phyloP scores from a whole-genome alignment of 108 stramenopile species.

The Skeletonema menzelii region DNA sequence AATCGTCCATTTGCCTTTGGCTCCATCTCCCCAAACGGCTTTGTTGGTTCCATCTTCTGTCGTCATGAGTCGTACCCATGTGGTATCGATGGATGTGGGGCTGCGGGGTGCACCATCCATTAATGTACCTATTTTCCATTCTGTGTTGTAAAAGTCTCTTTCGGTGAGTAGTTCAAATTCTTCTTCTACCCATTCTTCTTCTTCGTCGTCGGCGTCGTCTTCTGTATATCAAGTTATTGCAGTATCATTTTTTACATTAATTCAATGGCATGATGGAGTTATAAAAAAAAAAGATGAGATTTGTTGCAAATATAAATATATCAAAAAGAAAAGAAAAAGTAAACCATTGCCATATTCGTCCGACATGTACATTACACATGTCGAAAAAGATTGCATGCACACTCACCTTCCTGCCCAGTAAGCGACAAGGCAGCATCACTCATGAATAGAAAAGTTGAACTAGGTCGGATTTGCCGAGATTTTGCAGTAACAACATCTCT shows the following conservation, averaged over 20 bases:
- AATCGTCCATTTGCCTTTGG: constrained; percentile 73
- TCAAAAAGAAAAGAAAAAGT: background rate
- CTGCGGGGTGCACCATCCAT: constrained; percentile 47
- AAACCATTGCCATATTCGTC: too few species aligned
- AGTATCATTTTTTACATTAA: background rate
- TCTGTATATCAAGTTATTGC: background rate
- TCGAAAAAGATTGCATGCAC: background rate
- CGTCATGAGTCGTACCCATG: constrained; percentile 69
- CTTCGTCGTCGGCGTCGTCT: constrained; percentile 66
- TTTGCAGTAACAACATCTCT: background rate
- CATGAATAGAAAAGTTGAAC: background rate
- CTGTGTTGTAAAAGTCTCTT: constrained; percentile 71
- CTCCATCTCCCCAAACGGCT: constrained; percentile 74
- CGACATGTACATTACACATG: background rate
- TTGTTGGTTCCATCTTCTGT: constrained; percentile 69
- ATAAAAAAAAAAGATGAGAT: background rate
- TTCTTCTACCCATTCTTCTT: constrained; percentile 82
- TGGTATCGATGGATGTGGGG: constrained; percentile 66
- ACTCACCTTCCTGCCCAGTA: background rate
- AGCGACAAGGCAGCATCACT: constrained; percentile 2
- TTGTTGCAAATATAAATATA: background rate
- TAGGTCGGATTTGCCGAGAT: background rate
- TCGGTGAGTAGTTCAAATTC: constrained; percentile 74
- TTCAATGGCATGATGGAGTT: background rate
- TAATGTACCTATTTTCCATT: constrained; percentile 82